Evolutionary conservation across 495 filamentous ascomycete species (phyloP), one percentile per base, ranked within the genome.

Genomic region (Parmelia sp.): DNA sequence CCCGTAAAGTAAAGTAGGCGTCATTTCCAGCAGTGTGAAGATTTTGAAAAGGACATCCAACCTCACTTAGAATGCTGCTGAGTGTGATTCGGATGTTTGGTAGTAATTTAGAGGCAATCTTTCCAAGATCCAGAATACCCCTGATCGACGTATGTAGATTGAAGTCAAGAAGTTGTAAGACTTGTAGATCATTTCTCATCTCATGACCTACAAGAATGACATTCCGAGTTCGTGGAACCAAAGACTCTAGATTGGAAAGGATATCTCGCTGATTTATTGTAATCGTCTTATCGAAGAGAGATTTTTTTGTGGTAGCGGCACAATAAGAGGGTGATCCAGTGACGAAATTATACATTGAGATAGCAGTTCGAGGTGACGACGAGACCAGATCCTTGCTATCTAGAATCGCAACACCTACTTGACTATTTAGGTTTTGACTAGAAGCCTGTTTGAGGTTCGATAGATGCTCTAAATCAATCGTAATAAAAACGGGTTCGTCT

Each of bases 311-410:
- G 42, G 42, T 23, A 45, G 42, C 42, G 42, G 21, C 42, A 23
- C 42, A 45, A 45, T 45, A 45, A 9, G 39, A 42, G 12, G 42
- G 42, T 49, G 45, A 49, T 25, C 45, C 23, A 25, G 45, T 25
- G n/a, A 49, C 45, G 23, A 23, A 23, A 49, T 1, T 14, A 49
- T 49, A 25, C 45, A 21, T 25, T 49, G 45, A 49, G 23, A 49
- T 49, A 23, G 45, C 45, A 49, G n/a, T 49, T 49, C 5, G 45
- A 49, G n/a, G 45, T 23, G 45, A 23, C 8, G 45, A 14, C 10
- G 45, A 49, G 45, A 49, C 25, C n/a, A 49, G 45, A 45, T 45
- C 45, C 45, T 23, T 49, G 45, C 45, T 49, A 49, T 49, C 45
- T 23, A 49, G 45, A 49, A 27, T 49, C 10, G 45, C 45, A 49